Percentiles rank a stretch among this genome's conserved stretches.
These are phyloP conservation scores for Globisporangium echinulatum DNA, from an alignment of 352 stramenopile species.

Conservation along the genomic window DNA sequence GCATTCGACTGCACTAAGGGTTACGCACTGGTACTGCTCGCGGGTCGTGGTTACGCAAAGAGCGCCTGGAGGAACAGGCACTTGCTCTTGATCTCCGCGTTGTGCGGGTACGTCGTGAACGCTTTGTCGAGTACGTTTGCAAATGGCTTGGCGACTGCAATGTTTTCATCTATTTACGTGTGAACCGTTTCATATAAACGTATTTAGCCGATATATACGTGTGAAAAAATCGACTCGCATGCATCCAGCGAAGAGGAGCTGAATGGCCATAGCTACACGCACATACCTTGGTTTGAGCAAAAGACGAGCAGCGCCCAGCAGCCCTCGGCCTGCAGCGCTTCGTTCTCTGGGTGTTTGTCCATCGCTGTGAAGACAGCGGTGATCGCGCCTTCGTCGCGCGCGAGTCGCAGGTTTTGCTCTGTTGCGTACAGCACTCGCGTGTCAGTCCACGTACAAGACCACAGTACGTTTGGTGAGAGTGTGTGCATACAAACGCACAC, in stretches of 20 bases:
- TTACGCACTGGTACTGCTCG: no score
- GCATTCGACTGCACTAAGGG: no score
- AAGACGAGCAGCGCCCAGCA: conserved; percentile 76
- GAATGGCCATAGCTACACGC: not conserved
- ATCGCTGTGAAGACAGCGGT: conserved; percentile 52
- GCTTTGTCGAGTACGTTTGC: conserved; percentile 38
- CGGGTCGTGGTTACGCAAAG: conserved; percentile 22
- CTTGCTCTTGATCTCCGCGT: conserved; percentile 62
- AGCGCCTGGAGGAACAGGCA: conserved; percentile 54
- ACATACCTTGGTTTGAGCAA: conserved; percentile 66
- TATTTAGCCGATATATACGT: no score
- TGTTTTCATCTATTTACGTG: conserved; percentile 44
- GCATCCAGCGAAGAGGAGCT: not conserved
- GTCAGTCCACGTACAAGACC: not conserved
- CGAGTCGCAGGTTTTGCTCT: conserved; percentile 59
- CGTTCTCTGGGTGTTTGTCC: conserved; percentile 55
- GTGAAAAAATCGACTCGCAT: not conserved
- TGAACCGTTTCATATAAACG: no score
- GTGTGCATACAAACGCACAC: not conserved
- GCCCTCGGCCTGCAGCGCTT: conserved; percentile 60
- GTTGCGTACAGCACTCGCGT: not conserved
- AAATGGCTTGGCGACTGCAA: conserved; percentile 36
- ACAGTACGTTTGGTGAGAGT: not conserved
- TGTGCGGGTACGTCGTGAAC: conserved; percentile 32
- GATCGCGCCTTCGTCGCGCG: conserved; percentile 58